Evolutionary conservation across 164 flowering plant genomes (phyloP).

Genomic region (Nymphaea colorata): DNA sequence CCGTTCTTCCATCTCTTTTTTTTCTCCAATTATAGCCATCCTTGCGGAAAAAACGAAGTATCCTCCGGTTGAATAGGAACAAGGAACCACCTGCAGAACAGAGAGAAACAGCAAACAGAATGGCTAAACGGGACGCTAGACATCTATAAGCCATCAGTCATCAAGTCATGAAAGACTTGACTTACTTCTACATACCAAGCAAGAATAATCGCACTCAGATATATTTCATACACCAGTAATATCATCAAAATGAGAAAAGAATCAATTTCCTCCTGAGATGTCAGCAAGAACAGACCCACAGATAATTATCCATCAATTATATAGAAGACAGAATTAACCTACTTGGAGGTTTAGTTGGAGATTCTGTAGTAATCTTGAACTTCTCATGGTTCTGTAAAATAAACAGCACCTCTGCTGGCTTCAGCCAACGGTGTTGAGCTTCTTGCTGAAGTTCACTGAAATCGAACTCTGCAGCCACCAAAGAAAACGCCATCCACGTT

Average conservation of each 20-base stretch:
- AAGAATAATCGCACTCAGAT: no score
- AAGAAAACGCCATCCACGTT: not conserved
- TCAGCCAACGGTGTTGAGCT: slow-evolving; percentile 73
- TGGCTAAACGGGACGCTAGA: not conserved
- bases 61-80: slow-evolving; percentile 83
- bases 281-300: not conserved
- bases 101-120: not conserved
- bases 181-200: not conserved
- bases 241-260: no score
- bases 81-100: slow-evolving; percentile 72
- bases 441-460: slow-evolving; percentile 35
- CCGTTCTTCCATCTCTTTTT: slow-evolving; percentile 79
- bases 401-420: slow-evolving; percentile 65
- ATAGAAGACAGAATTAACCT: slow-evolving; percentile 5
- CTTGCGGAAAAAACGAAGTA: slow-evolving; percentile 72
- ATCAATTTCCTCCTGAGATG: no score
- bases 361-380: slow-evolving; percentile 31
- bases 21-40: slow-evolving; percentile 94
- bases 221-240: no score
- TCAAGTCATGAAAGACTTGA: not conserved
- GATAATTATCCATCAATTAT: not conserved
- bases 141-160: not conserved
- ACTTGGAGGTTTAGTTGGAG: slow-evolving; percentile 56
- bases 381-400: slow-evolving; percentile 55
- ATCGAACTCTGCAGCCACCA: slow-evolving; percentile 34